A percentile compares a stretch with the other conserved stretches of the same genome.
Conservation (phyloP, 345 rosid genomes). For the Cardamine chenopodiifolia region DNA sequence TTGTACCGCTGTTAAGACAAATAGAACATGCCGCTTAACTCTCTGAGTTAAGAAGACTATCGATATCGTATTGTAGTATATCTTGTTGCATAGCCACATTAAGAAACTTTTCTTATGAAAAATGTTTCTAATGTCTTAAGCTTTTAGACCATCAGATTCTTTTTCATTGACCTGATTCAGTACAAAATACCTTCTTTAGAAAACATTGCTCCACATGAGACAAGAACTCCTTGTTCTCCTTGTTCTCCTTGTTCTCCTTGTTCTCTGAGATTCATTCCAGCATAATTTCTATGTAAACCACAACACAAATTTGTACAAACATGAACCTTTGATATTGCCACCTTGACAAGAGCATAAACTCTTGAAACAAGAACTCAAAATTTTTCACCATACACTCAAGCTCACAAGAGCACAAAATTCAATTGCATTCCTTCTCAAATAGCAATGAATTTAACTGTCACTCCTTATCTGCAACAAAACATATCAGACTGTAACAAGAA, state of each 20-base stretch:
- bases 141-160: not conserved
- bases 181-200: not conserved
- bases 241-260: too few species aligned
- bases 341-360: too few species aligned
- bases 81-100: too few species aligned
- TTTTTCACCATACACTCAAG: too few species aligned
- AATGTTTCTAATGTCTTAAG: not conserved
- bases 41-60: slow-evolving; percentile 21
- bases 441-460: too few species aligned
- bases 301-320: not conserved
- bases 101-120: not conserved
- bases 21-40: not conserved
- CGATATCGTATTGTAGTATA: too few species aligned
- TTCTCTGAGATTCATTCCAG: not conserved
- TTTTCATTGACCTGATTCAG: not conserved
- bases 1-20: not conserved
- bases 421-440: too few species aligned
- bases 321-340: not conserved
- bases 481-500: too few species aligned
- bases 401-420: too few species aligned
- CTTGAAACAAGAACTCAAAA: too few species aligned
- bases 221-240: not conserved
- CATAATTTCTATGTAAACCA: not conserved
- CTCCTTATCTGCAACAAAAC: too few species aligned
- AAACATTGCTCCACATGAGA: not conserved